phyloP scores from a whole-genome alignment of 176 grass and related monocot genomes.

The Zizania latifolia region DNA sequence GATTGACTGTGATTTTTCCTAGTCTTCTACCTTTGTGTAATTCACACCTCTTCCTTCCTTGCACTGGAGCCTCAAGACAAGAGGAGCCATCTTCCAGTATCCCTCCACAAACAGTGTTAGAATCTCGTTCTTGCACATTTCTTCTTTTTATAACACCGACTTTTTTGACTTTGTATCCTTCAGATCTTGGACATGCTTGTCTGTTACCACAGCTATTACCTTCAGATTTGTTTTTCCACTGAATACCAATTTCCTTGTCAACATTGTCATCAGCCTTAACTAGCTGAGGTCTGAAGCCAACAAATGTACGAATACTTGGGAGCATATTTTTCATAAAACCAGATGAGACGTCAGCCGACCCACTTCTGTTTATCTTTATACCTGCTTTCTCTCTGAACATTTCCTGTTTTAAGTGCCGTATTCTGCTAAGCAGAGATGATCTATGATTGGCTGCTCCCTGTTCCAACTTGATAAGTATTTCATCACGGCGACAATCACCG shows the following conservation, averaged over 20 bases:
- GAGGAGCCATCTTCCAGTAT: slow-evolving; percentile 48
- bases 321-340: slow-evolving; percentile 41
- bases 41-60: slow-evolving; percentile 83
- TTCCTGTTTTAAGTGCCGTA: slow-evolving; percentile 34
- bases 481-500: slow-evolving; percentile 61
- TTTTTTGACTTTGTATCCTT: slow-evolving; percentile 49
- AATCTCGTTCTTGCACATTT: slow-evolving; percentile 7
- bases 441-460: slow-evolving; percentile 18
- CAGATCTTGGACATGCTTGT: slow-evolving; percentile 27
- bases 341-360: slow-evolving; percentile 27
- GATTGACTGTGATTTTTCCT: slow-evolving; percentile 4
- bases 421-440: slow-evolving; percentile 38
- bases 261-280: slow-evolving; percentile 22
- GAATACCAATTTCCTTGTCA: slow-evolving; percentile 18
- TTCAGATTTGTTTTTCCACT: not conserved
- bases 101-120: slow-evolving; percentile 52
- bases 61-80: slow-evolving; percentile 46
- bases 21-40: slow-evolving; percentile 73
- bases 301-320: slow-evolving; percentile 49
- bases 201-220: slow-evolving; percentile 30
- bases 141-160: slow-evolving; percentile 23
- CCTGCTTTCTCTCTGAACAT: slow-evolving; percentile 55
- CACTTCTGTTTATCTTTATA: slow-evolving; percentile 53
- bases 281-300: slow-evolving; percentile 46
- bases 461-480: slow-evolving; percentile 71